Conservation (phyloP, 768 basidiomycete genomes). For the Leccinum subgranulosum region DNA sequence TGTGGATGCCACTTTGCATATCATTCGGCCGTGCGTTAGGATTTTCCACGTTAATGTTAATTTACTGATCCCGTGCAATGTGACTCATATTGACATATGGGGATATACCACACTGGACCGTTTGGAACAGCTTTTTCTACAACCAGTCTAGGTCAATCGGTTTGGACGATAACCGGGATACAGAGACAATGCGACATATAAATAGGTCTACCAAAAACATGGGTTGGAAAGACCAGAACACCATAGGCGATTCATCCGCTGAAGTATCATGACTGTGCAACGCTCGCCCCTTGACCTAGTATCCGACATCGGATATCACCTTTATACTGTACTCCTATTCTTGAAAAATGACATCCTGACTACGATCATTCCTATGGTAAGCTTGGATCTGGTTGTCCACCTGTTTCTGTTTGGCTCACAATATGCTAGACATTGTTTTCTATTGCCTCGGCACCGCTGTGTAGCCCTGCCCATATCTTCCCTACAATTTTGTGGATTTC, state of each 20-base stretch:
- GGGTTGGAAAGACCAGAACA: not conserved
- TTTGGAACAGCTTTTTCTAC: not conserved
- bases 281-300: not conserved
- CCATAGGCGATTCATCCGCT: not conserved
- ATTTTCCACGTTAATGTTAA: not conserved
- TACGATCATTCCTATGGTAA: constrained; percentile 43
- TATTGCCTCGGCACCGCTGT: constrained; percentile 28
- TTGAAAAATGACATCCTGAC: constrained; percentile 47
- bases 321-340: constrained; percentile 37
- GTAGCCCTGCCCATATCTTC: constrained; percentile 12
- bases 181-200: not conserved
- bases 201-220: not conserved
- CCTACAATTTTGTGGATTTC: constrained; percentile 41
- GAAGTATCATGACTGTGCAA: constrained; percentile 1
- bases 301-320: constrained; percentile 14
- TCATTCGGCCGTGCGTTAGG: not conserved
- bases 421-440: not conserved
- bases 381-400: constrained; percentile 1
- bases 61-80: not conserved
- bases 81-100: not conserved
- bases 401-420: not conserved
- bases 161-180: not conserved
- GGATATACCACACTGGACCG: not conserved
- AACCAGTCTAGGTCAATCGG: not conserved
- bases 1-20: not conserved